Percentiles rank a stretch among this genome's conserved stretches.
phyloP scores from a whole-genome alignment of 495 filamentous ascomycete species.

The Neurospora sp. region DNA sequence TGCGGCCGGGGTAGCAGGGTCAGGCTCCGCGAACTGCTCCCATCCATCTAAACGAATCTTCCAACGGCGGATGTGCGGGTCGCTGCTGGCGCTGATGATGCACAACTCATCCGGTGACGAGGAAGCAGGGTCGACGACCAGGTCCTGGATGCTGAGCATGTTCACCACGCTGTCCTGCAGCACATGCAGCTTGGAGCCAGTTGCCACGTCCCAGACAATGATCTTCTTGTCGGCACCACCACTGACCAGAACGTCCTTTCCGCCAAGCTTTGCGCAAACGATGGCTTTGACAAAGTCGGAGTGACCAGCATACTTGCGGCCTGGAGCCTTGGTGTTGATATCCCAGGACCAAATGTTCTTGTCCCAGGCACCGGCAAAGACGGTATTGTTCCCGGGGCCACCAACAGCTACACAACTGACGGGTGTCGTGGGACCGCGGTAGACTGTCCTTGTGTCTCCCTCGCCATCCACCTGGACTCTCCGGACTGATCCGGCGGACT shows the following conservation, averaged over 20 bases:
- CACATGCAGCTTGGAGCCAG: conserved; percentile 56
- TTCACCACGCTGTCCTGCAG: conserved; percentile 57
- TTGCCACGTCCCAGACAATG: conserved; percentile 66
- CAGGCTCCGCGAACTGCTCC: conserved; percentile 33
- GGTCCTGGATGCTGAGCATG: conserved; percentile 62
- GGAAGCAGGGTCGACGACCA: conserved; percentile 58
- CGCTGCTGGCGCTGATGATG: conserved; percentile 71
- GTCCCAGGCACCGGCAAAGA: conserved; percentile 92
- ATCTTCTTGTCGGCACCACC: conserved; percentile 82
- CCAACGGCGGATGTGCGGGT: conserved; percentile 76
- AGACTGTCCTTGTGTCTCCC: conserved; percentile 35
- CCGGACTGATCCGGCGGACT: conserved; percentile 68
- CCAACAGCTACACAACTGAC: conserved; percentile 68
- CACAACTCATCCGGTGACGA: conserved; percentile 36
- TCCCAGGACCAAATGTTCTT: conserved; percentile 82
- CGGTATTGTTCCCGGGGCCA: conserved; percentile 35
- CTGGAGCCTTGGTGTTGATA: conserved; percentile 39
- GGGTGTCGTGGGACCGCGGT: conserved; percentile 67
- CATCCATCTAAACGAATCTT: conserved; percentile 33
- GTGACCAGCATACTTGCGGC: conserved; percentile 62
- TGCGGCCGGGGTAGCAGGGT: conserved; percentile 26
- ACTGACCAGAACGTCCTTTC: conserved; percentile 62
- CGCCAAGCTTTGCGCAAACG: conserved; percentile 40
- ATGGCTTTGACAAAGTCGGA: conserved; percentile 84
- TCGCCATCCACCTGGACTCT: conserved; percentile 57